These are phyloP conservation scores for Cnidoscolus chayamansa DNA, from an alignment of 441 rosid species.

Conservation along the genomic window DNA sequence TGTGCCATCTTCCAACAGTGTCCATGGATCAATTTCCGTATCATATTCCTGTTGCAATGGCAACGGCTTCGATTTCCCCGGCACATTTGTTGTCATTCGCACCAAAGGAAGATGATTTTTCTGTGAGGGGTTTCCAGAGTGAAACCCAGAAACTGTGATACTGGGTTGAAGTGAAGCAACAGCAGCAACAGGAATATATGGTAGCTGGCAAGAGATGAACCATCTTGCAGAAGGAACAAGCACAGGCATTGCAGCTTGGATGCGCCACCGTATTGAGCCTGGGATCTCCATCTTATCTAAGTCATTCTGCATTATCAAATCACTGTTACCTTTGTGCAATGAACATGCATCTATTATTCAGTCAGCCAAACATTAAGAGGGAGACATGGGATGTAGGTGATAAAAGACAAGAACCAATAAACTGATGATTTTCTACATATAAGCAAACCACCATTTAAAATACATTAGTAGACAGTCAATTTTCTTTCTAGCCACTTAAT, in stretches of 20 bases:
- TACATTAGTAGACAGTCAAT: too few species aligned
- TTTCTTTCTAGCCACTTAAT: too few species aligned
- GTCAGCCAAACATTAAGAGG: neutral
- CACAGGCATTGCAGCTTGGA: slow-evolving; percentile 93
- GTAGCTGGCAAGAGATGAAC: slow-evolving; percentile 71
- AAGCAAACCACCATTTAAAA: too few species aligned
- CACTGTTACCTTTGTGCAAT: neutral
- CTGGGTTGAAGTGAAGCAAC: slow-evolving; percentile 64
- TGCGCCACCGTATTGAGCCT: slow-evolving; percentile 80
- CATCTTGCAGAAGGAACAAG: slow-evolving; percentile 60
- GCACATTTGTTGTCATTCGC: slow-evolving; percentile 37
- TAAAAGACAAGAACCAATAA: neutral
- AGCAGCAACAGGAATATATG: slow-evolving; percentile 57
- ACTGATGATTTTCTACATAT: too few species aligned
- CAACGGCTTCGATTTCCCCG: slow-evolving; percentile 52
- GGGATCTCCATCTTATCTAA: slow-evolving; percentile 89
- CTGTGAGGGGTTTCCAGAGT: slow-evolving; percentile 41
- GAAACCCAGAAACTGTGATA: slow-evolving; percentile 35
- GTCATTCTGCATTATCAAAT: slow-evolving; percentile 66
- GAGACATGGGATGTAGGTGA: neutral
- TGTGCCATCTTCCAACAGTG: slow-evolving; percentile 87
- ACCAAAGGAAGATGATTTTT: slow-evolving; percentile 43
- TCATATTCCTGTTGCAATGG: slow-evolving; percentile 54
- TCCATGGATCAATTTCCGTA: slow-evolving; percentile 91
- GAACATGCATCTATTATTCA: neutral